Conservation (phyloP, 2,329 filamentous ascomycete species). For the Fragosphaeria purpurea region DNA sequence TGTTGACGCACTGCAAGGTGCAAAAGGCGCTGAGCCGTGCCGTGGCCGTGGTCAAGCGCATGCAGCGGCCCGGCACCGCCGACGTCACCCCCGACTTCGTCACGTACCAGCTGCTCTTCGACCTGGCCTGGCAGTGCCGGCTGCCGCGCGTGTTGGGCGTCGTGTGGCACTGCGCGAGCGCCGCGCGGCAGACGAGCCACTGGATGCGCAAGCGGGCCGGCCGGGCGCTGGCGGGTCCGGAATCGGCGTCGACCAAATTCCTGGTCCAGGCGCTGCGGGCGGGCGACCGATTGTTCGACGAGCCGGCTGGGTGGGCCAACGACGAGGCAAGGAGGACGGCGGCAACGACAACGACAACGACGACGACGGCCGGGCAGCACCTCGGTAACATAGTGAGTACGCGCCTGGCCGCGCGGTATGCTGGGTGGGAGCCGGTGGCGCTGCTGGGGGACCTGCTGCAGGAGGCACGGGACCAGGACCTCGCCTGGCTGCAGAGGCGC, state of each 20-base stretch:
- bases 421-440: slow-evolving; percentile 9
- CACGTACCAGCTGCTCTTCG: slow-evolving; percentile 29
- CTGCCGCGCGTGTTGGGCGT: slow-evolving; percentile 22
- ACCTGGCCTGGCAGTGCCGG: slow-evolving; percentile 23
- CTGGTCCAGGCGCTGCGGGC: neutral
- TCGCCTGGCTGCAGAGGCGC: slow-evolving; percentile 5
- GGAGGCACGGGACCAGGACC: slow-evolving; percentile 11
- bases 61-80: slow-evolving; percentile 11
- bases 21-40: slow-evolving; percentile 15
- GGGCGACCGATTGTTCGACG: neutral
- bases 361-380: neutral
- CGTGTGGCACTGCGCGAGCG: slow-evolving; percentile 24
- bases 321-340: neutral
- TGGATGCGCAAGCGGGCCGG: slow-evolving; percentile 19
- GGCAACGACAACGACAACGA: neutral
- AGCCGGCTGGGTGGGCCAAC: too few relatives aligned
- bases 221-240: slow-evolving; percentile 3
- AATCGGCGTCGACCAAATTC: neutral
- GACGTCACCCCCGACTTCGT: slow-evolving; percentile 17
- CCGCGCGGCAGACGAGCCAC: slow-evolving; percentile 16
- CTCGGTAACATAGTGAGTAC: slow-evolving; percentile 1
- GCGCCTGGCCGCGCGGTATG: slow-evolving; percentile 7
- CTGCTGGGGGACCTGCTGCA: slow-evolving; percentile 8
- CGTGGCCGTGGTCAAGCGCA: slow-evolving; percentile 15
- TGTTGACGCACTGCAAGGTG: slow-evolving; percentile 19